Evolutionary conservation across 306 rosid genomes (phyloP), one percentile per base, ranked within the genome.

Genomic region (Acacia acuminata): DNA sequence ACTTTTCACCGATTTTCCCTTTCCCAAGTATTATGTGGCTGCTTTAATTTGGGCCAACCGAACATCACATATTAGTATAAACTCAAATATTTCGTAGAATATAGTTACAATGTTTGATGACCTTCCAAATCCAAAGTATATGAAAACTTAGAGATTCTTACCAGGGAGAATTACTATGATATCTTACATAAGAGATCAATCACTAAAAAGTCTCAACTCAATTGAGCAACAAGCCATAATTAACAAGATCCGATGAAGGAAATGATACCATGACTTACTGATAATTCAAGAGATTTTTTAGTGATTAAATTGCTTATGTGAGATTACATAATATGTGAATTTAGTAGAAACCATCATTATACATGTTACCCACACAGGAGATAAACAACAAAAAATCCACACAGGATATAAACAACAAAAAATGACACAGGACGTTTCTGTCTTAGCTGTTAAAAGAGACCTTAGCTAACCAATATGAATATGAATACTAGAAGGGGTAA

Each of bases 361-460:
- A 45, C 34, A 44, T 24, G 30, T 34, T 51, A n/a, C 44, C 10
- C 24, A 30, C 30, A 45, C 30, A 45, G 24, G 42, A 76, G 27
- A 66, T 30, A 67, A 56, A 75, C 16, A 82, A 76, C 69, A 36
- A 56, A 55, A 16, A 25, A 20, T 32, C 10, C 24, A n/a, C 30
- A 45, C 30, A 45, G 25, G 42, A 76, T 42, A 66, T 30, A 67
- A 56, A 75, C 16, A 82, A 76, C 69, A 45, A 56, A 43, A 16
- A 25, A 20, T 32, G 61, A 56, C 7, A 76, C 17, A 5, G 74
- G 40, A 77, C 48, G 60, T 50, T 40, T 69, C 42, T 45, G 16
- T 10, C 34, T 81, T 22, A 22, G 50, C 50, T 40, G 58, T 53
- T 69, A 34, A 1, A 68, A n/a, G 53, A 11, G 71, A 38, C 47